Evolutionary conservation across 352 stramenopile species (phyloP).

Genomic region (Peronospora farinosa): DNA sequence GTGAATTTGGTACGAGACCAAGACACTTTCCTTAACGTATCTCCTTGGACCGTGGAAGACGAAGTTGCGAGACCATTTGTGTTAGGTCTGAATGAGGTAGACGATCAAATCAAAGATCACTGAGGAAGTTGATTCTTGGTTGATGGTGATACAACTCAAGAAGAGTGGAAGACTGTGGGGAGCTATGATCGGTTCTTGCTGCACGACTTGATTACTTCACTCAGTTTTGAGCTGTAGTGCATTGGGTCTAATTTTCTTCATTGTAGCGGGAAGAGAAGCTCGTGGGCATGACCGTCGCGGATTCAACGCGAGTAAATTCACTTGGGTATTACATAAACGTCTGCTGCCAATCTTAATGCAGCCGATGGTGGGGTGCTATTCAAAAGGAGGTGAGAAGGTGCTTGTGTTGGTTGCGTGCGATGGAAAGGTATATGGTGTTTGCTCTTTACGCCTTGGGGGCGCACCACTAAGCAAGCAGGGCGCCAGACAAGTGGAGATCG

Average conservation of each 20-base stretch:
- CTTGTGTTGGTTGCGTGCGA: conserved; percentile 35
- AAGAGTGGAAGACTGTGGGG: too few relatives aligned
- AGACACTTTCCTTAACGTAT: conserved; percentile 6
- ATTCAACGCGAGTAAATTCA: conserved; percentile 88
- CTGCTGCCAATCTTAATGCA: conserved; percentile 81
- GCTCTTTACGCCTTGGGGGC: too few relatives aligned
- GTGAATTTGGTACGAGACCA: conserved; percentile 8
- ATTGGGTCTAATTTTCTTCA: too few relatives aligned
- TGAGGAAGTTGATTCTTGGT: conserved; percentile 40
- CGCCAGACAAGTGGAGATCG: too few relatives aligned
- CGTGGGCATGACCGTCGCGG: conserved; percentile 74
- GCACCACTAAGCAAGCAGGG: too few relatives aligned
- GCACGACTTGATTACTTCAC: too few relatives aligned
- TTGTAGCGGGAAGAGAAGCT: conserved; percentile 9
- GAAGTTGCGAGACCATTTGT: background rate
- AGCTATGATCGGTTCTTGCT: too few relatives aligned
- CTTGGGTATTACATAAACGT: conserved; percentile 82
- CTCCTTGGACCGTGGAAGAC: conserved; percentile 12
- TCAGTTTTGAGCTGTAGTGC: too few relatives aligned
- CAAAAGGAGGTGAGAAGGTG: conserved; percentile 76
- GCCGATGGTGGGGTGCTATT: conserved; percentile 51
- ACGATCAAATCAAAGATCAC: conserved; percentile 70
- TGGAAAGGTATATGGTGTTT: too few relatives aligned
- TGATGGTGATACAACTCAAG: too few relatives aligned
- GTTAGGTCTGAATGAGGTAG: background rate